Evolutionary conservation across 768 basidiomycete species (phyloP), one percentile per base, ranked within the genome.

Genomic region (Tephrocybe sp.): DNA sequence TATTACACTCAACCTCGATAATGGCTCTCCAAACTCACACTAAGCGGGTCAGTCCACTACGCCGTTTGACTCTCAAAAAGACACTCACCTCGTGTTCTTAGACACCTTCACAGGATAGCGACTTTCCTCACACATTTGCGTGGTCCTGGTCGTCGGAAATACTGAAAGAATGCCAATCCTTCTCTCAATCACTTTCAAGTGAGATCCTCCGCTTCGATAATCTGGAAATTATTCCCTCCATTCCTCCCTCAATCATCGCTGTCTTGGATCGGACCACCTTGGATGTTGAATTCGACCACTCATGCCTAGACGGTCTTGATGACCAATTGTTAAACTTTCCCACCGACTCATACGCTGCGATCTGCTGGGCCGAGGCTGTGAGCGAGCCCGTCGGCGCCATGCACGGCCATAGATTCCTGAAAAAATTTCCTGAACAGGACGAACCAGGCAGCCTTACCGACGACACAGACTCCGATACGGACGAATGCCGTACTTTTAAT

Each of bases 281-380:
- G 24, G 65, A 68, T 11, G 58, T 71, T 42, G 71, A 65, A 9
- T 72, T 75, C 48, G 69, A 76, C 59, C 30, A 59, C 28, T 65
- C 68, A 42, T 71, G 70, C 54, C 57, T 76, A 23, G 64, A 70
- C 20, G 73, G 73, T 7, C 64, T 76, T 11, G 73, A 73, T 36
- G 66, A 70, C 45, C 56, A 62, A 15, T 65, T 75, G 18, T 59
- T 74, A 8, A 65, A 67, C 39, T 65, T 64, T 20, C 74, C 74
- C 2, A 51, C 53, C 17, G 67, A 69, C 20, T 68, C 73, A 10
- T 74, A 70, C 50, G 61, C 68, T 5, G 65, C 70, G 12, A 53
- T 64, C n/a, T 73, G 72, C 53, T 74, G 73, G 73, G 58, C 62
- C 28, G 60, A 65, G 44, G 62, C 56, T 25, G 57, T 52, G 17